phyloP scores from a whole-genome alignment of 768 basidiomycete genomes.

The Dendrothele bispora region DNA sequence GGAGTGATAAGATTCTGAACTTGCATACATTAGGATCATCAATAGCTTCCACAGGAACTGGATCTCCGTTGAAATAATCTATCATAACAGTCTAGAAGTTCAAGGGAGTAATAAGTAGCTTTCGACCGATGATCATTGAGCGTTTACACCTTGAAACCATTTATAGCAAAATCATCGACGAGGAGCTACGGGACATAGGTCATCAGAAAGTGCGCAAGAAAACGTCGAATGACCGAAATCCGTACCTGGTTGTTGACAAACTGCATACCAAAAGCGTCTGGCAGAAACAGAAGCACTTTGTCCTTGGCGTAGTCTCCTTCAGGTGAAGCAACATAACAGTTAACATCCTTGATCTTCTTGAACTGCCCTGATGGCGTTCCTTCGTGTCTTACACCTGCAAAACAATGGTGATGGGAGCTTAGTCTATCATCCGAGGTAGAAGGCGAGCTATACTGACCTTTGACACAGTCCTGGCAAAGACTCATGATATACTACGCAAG shows the following conservation, averaged over 20 bases:
- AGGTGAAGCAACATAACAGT: slow-evolving; percentile 42
- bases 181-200: slow-evolving; percentile 41
- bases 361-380: slow-evolving; percentile 25
- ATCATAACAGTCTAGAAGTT: slow-evolving; percentile 11
- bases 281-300: slow-evolving; percentile 38
- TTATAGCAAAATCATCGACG: slow-evolving; percentile 41
- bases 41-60: slow-evolving; percentile 8
- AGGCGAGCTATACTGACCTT: not conserved
- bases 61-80: slow-evolving; percentile 20
- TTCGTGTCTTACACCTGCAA: slow-evolving; percentile 1
- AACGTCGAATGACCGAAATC: no score
- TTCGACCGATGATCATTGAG: slow-evolving; percentile 15
- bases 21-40: slow-evolving; percentile 2
- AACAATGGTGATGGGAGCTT: not conserved
- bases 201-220: no score
- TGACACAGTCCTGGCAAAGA: not conserved
- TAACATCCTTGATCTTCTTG: slow-evolving; percentile 35
- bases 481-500: not conserved
- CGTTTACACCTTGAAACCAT: slow-evolving; percentile 33
- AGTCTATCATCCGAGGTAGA: not conserved
- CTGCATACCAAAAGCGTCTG: slow-evolving; percentile 38
- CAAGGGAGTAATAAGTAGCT: slow-evolving; percentile 7
- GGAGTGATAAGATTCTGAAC: no score
- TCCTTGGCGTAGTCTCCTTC: slow-evolving; percentile 34
- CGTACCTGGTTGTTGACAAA: slow-evolving; percentile 28